Base-by-base conservation (phyloP, 768 basidiomycete species). In the Gautieria morchelliformis region DNA sequence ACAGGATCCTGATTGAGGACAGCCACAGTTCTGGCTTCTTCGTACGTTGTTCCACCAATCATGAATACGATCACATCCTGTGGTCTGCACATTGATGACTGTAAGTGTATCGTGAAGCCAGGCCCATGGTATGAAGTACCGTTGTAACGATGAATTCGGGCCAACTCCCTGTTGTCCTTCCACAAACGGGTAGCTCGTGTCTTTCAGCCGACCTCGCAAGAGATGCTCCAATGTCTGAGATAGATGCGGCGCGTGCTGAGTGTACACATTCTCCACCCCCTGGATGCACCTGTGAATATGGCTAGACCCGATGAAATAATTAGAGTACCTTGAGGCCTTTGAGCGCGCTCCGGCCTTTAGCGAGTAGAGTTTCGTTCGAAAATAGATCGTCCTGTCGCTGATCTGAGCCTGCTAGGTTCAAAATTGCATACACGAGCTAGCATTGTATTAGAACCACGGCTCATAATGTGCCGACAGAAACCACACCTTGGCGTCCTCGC, bases 261-360 rank as follows among this genome's bases (percentile, higher is more conserved):
- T 99, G 68, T 97, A 99, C 15, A 98, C 94, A 65, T 99, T 99
- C 71, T 99, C 96, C 4, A 98, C 95, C 2, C 96, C 96, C 91
- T 94, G 56, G 4, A 61, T 5, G 32, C 5, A 11, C 4, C 33
- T 20, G 19, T 24, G 9, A 56, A 33, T 17, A 56, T 8, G 15
- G 33, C 10, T 22, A 49, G 45, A 46, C 32, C 35, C 30, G 33
- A 42, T 5, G 3, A 33, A 37, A 27, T 4, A 37, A 45, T 32
- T 59, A 52, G 33, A 41, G 35, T 55, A 91, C 92, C 79, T 96
- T 96, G 48, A 99, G 74, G 6, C 96, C 96, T 67, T 97, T 97
- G 64, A 99, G 68, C 0, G 94, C 96, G 32, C 90, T 93, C 56
- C 93, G 85, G 2, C 96, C 96, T 66, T 93, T 88, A 2, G 92